Percentiles rank a stretch among this genome's conserved stretches.
Evolutionary conservation across 768 basidiomycete species (phyloP).

Genomic region (Gyrodon lividus): DNA sequence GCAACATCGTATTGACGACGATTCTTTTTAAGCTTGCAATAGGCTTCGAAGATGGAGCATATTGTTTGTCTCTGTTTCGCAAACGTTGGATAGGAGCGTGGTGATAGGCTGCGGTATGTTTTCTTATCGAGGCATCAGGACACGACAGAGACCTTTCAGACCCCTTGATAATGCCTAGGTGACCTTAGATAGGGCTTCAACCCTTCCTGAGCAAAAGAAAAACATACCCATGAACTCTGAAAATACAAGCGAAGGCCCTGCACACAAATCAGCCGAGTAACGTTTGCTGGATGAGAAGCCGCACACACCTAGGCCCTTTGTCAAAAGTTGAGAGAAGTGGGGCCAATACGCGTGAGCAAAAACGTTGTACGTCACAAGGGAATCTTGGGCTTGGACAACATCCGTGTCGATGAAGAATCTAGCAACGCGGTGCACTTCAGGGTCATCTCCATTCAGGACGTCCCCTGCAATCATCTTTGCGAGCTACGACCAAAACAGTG

Average conservation of each 20-base stretch:
- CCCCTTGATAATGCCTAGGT: constrained; percentile 59
- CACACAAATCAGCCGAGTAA: neutral
- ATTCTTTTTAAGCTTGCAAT: constrained; percentile 44
- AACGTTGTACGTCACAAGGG: constrained; percentile 42
- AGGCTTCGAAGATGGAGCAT: constrained; percentile 55
- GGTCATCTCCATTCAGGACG: constrained; percentile 10
- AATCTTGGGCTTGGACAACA: constrained; percentile 18
- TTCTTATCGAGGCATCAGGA: constrained; percentile 40
- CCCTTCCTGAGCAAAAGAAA: neutral
- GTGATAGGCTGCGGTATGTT: constrained; percentile 48
- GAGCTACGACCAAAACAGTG: constrained; percentile 14
- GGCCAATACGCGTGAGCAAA: constrained; percentile 60
- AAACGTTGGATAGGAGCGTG: constrained; percentile 54
- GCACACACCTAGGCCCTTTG: constrained; percentile 50
- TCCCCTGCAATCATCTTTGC: constrained; percentile 28
- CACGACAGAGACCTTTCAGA: constrained; percentile 50
- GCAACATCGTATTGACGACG: constrained; percentile 52
- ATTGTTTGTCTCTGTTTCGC: constrained; percentile 45
- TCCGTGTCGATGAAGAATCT: constrained; percentile 14
- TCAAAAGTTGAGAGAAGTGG: constrained; percentile 50
- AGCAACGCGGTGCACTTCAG: constrained; percentile 1
- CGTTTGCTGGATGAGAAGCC: neutral
- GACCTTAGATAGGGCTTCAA: neutral
- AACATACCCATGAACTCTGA: constrained; percentile 60
- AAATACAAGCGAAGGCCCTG: constrained; percentile 63